Evolutionary conservation across 768 basidiomycete species (phyloP).

Genomic region (Russula griseocarnosa): DNA sequence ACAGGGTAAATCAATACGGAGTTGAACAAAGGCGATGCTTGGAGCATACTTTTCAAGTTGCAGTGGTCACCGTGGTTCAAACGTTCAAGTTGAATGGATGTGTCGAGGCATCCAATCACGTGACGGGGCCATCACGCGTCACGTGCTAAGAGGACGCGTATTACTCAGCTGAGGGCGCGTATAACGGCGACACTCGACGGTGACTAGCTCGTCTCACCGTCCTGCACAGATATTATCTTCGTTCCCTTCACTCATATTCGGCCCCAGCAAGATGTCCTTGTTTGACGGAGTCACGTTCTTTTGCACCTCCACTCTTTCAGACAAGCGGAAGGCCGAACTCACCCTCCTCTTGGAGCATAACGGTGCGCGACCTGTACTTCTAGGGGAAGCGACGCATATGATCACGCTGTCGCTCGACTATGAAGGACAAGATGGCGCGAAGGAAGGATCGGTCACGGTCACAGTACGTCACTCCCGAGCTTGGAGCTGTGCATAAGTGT

Average conservation of each 20-base stretch:
- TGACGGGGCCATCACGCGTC: background rate
- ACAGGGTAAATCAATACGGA: background rate
- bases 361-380: conserved; percentile 14
- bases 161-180: background rate
- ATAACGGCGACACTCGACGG: background rate
- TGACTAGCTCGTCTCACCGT: background rate
- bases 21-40: background rate
- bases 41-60: background rate
- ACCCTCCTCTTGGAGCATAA: conserved; percentile 20
- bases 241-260: background rate
- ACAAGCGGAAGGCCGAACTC: conserved; percentile 12
- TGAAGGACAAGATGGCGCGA: conserved; percentile 21
- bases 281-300: conserved; percentile 26
- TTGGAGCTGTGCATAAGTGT: background rate
- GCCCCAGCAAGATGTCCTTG: conserved; percentile 13
- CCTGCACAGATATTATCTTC: background rate
- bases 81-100: too few relatives aligned
- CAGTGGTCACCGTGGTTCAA: too few relatives aligned
- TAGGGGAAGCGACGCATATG: conserved; percentile 24
- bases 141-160: background rate
- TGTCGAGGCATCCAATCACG: background rate
- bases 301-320: conserved; percentile 21
- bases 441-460: conserved; percentile 14
- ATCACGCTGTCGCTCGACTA: conserved; percentile 23
- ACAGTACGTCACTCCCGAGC: conserved; percentile 15